Evolutionary conservation across 345 rosid species (phyloP).

Genomic region (Gossypium turneri): DNA sequence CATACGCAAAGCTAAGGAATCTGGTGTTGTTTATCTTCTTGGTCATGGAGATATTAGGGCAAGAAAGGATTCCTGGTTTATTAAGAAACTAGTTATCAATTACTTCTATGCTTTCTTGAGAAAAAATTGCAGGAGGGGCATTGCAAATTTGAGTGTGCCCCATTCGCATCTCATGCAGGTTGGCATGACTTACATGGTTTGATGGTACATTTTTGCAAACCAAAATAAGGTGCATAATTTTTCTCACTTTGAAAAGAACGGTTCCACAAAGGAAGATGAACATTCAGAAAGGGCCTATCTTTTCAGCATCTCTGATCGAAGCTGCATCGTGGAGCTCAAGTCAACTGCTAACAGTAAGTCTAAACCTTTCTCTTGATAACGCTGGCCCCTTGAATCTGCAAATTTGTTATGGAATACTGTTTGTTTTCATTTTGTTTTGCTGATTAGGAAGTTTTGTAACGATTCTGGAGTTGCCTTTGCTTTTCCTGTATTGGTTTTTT

Average conservation of each 20-base stretch:
- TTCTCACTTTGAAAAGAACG: neutral
- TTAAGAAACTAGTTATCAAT: constrained; percentile 83
- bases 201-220: constrained; percentile 23
- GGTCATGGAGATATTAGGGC: constrained; percentile 98
- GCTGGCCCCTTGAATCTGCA: constrained; percentile 1
- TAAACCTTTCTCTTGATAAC: neutral
- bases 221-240: constrained; percentile 4
- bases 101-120: constrained; percentile 94
- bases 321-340: neutral
- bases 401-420: neutral
- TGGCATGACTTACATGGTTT: constrained; percentile 99
- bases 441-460: constrained; percentile 6
- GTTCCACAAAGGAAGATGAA: neutral
- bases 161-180: constrained; percentile 96
- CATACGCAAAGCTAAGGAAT: constrained; percentile 87
- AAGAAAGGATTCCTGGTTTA: constrained; percentile 94
- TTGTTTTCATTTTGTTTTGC: neutral
- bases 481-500: neutral
- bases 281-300: neutral
- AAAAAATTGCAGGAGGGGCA: constrained; percentile 93
- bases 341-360: neutral
- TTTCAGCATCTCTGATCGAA: neutral
- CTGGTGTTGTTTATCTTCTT: constrained; percentile 93
- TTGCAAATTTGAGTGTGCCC: constrained; percentile 87
- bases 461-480: neutral